phyloP scores from a whole-genome alignment of 805 yeast species.

The Saturnispora besseyi region DNA sequence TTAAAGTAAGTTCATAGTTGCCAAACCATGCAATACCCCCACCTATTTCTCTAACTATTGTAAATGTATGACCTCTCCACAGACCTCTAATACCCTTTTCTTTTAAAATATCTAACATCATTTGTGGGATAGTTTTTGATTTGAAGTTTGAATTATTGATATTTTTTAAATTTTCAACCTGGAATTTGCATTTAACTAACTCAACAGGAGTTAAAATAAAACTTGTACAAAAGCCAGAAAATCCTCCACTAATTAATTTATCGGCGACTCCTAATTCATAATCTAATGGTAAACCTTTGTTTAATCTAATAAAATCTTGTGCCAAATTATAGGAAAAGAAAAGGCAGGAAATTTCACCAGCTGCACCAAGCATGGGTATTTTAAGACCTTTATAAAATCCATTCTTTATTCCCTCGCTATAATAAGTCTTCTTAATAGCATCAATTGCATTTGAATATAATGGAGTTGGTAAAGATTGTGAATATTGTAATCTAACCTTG shows the following conservation, averaged over 20 bases:
- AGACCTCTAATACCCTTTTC: constrained; percentile 57
- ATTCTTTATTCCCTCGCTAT: constrained; percentile 53
- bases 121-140: constrained; percentile 25
- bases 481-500: constrained; percentile 70
- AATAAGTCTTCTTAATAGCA: constrained; percentile 54
- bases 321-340: constrained; percentile 57
- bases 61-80: constrained; percentile 83
- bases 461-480: constrained; percentile 50
- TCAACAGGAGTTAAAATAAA: constrained; percentile 89
- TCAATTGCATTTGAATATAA: constrained; percentile 52
- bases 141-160: constrained; percentile 12
- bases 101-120: constrained; percentile 34
- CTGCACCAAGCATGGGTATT: constrained; percentile 83
- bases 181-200: constrained; percentile 78
- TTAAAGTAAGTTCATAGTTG: constrained; percentile 55
- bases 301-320: constrained; percentile 29
- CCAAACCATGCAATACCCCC: constrained; percentile 96
- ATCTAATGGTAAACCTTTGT: constrained; percentile 14
- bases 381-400: constrained; percentile 77
- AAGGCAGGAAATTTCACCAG: constrained; percentile 77
- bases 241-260: constrained; percentile 60
- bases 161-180: constrained; percentile 45
- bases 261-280: constrained; percentile 19
- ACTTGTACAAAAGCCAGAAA: constrained; percentile 76
- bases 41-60: constrained; percentile 72